Base-by-base conservation (phyloP, 306 rosid genomes). In the Pyrus pyrifolia region DNA sequence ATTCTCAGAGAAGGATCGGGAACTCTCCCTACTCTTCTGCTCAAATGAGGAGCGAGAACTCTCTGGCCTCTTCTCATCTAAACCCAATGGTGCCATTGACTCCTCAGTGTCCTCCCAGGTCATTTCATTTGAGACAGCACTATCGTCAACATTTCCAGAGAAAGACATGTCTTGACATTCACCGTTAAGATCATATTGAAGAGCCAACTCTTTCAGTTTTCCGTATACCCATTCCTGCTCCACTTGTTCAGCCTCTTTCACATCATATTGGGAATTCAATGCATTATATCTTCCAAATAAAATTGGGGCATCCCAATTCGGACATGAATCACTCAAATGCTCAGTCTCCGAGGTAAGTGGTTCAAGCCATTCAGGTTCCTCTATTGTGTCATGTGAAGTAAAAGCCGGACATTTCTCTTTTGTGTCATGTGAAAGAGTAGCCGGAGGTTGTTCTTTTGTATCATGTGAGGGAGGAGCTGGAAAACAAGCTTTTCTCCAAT, bases 131-230 rank as follows among this genome's bases (percentile, higher is more conserved):
- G n/a, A 51, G 53, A 33, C 3, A 57, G 55, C 2, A 42, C 60
- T 33, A 33, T 64, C 84, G 3, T 82, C 58, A 40, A 23, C 76
- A 52, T 68, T 71, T 44, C 79, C 72, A 4, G 77, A 33, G 25
- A 65, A 30, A 53, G 85, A 75, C 68, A 72, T 23, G 42, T 52
- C 63, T 77, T 74, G 70, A 79, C 29, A 78, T 85, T 80, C 86
- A 55, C 13, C 44, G 23, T 38, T 78, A 71, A 23, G 66, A 80
- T 79, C 81, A 55, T 17, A 30, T 33, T 59, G 71, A 69, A 31
- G 73, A 79, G 87, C 77, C 65, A 89, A 77, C 81, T 88, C 76
- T 79, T 86, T 86, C 75, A 95, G 85, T 83, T 89, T 90, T 77
- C 23, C 79, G 38, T 64, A 68, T 61, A 89, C 29, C 65, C 74